Percentiles rank a stretch among this genome's conserved stretches.
phyloP scores from a whole-genome alignment of 495 filamentous ascomycete genomes.

The Cetradonia linearis region DNA sequence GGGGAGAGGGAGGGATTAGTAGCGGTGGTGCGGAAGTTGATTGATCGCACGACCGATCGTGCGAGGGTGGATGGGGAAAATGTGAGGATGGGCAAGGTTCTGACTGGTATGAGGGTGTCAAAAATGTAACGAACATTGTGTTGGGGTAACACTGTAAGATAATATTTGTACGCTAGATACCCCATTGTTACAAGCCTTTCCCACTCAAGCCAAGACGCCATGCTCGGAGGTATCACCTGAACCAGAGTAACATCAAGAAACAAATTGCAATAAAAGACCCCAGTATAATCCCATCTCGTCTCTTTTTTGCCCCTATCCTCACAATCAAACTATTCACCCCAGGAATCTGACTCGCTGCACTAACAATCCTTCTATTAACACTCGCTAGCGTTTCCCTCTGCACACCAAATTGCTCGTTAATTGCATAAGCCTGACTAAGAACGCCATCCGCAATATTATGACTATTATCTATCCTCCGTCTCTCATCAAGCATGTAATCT shows the following conservation, averaged over 20 bases:
- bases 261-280: conserved; percentile 84
- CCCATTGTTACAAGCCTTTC: not conserved
- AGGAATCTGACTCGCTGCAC: conserved; percentile 79
- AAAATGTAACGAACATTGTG: conserved; percentile 10
- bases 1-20: conserved; percentile 64
- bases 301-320: conserved; percentile 89
- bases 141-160: not conserved
- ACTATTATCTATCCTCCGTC: conserved; percentile 70
- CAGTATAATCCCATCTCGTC: conserved; percentile 89
- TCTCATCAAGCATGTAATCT: conserved; percentile 95
- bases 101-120: conserved; percentile 8
- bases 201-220: conserved; percentile 14
- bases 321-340: conserved; percentile 89
- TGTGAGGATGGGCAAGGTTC: conserved; percentile 33
- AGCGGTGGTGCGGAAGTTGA: conserved; percentile 54
- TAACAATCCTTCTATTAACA: conserved; percentile 80
- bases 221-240: conserved; percentile 44
- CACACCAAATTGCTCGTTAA: conserved; percentile 79
- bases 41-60: conserved; percentile 37
- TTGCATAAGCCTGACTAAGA: conserved; percentile 91
- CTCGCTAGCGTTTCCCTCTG: conserved; percentile 78
- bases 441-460: conserved; percentile 83
- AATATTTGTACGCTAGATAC: conserved; percentile 6
- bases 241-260: conserved; percentile 75
- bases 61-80: conserved; percentile 6